A percentile compares a stretch with the other conserved stretches of the same genome.
These are phyloP conservation scores for Fusarium algeriense DNA, from an alignment of 2,329 filamentous ascomycete species.

Conservation along the genomic window DNA sequence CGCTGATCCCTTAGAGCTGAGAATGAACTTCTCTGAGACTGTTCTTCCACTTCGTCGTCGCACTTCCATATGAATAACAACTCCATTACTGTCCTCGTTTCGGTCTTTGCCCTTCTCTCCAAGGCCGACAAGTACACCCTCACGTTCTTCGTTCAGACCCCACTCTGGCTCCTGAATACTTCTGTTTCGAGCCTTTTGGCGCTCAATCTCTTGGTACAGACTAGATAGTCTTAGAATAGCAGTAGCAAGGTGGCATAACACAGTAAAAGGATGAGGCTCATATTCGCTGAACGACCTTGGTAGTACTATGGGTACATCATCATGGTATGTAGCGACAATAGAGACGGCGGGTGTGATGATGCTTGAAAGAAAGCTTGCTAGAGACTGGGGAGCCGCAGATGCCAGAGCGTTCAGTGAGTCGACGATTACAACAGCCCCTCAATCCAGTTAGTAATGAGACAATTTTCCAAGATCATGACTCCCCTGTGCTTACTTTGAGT, in stretches of 20 bases:
- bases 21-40: conserved; percentile 75
- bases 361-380: conserved; percentile 77
- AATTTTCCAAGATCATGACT: background rate
- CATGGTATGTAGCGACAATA: conserved; percentile 84
- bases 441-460: conserved; percentile 24
- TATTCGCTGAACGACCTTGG: conserved; percentile 63
- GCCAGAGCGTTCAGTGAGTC: conserved; percentile 81
- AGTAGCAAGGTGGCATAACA: conserved; percentile 89
- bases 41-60: conserved; percentile 84
- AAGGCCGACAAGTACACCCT: conserved; percentile 82
- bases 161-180: conserved; percentile 82
- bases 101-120: conserved; percentile 61
- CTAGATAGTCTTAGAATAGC: conserved; percentile 81
- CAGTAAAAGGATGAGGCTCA: conserved; percentile 75
- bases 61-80: conserved; percentile 88
- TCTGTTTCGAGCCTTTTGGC: conserved; percentile 80
- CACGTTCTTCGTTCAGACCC: conserved; percentile 80
- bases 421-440: conserved; percentile 81
- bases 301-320: conserved; percentile 75
- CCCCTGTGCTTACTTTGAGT: conserved; percentile 57
- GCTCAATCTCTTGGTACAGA: conserved; percentile 78
- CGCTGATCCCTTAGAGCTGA: conserved; percentile 50
- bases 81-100: conserved; percentile 54
- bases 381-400: conserved; percentile 64
- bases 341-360: conserved; percentile 75